Percentiles rank a stretch among this genome's conserved stretches.
phyloP scores from a whole-genome alignment of 2,329 filamentous ascomycete genomes.

The Chaetomiaceae sp. region DNA sequence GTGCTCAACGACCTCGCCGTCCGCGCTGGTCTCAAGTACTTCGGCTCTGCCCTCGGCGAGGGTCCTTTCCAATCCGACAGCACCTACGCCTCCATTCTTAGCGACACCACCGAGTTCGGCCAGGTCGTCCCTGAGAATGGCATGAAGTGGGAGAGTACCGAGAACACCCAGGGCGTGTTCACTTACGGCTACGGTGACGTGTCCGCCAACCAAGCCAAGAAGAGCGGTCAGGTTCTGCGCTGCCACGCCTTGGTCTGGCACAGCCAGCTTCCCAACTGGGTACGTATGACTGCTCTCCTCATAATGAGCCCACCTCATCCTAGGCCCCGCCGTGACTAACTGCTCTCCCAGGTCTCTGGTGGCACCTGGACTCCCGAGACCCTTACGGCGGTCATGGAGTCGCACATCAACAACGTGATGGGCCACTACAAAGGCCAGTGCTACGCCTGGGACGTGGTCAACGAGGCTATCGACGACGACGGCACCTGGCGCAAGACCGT shows the following conservation, averaged over 20 bases:
- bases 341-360: conserved; percentile 18
- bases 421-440: conserved; percentile 55
- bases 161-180: conserved; percentile 42
- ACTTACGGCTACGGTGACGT: conserved; percentile 42
- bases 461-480: conserved; percentile 57
- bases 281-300: conserved; percentile 21
- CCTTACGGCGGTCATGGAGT: conserved; percentile 49
- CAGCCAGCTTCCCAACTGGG: conserved; percentile 50
- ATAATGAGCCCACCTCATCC: neutral
- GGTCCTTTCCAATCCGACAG: conserved; percentile 44
- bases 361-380: conserved; percentile 54
- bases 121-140: conserved; percentile 61
- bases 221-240: conserved; percentile 49
- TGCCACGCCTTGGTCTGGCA: conserved; percentile 59
- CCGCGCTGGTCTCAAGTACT: conserved; percentile 55
- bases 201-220: conserved; percentile 44
- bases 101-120: conserved; percentile 55
- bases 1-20: conserved; percentile 50
- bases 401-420: conserved; percentile 56
- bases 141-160: conserved; percentile 59
- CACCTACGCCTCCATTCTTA: conserved; percentile 51
- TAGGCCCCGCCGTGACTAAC: neutral
- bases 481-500: conserved; percentile 48
- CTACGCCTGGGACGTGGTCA: conserved; percentile 62
- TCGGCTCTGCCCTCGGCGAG: conserved; percentile 62